These are phyloP conservation scores for Coemansia sp. DNA, from an alignment of 192 early-diverging fungal genomes.

Conservation along the genomic window DNA sequence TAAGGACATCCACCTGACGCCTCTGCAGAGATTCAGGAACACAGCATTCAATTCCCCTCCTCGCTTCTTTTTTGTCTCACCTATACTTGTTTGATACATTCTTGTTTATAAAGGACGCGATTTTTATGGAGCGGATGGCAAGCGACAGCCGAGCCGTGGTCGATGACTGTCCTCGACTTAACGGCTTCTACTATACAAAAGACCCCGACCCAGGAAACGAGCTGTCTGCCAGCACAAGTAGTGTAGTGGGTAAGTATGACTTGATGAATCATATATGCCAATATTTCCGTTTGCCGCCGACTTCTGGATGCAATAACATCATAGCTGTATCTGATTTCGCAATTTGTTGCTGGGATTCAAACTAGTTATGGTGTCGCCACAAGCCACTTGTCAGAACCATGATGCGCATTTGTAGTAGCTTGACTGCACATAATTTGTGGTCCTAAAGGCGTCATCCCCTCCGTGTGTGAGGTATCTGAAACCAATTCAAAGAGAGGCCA, in stretches of 20 bases:
- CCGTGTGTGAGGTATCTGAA: neutral
- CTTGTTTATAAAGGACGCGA: neutral
- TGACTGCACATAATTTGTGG: neutral
- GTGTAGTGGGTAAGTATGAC: neutral
- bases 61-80: too few relatives aligned
- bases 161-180: neutral
- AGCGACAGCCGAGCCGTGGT: neutral
- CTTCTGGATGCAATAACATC: conserved; percentile 1
- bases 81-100: too few relatives aligned
- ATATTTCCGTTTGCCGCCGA: too few relatives aligned
- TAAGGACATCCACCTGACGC: too few relatives aligned
- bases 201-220: neutral
- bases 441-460: neutral
- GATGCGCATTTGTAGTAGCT: neutral
- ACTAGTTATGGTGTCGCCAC: neutral
- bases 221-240: neutral
- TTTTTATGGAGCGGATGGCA: neutral
- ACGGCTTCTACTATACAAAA: conserved; percentile 1
- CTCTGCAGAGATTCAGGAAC: too few relatives aligned
- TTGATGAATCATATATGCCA: conserved; percentile 6
- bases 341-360: neutral
- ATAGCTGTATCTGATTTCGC: neutral
- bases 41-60: too few relatives aligned
- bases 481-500: neutral
- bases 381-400: neutral